Conservation (phyloP, 2,329 filamentous ascomycete genomes). For the Corynespora cassiicola region DNA sequence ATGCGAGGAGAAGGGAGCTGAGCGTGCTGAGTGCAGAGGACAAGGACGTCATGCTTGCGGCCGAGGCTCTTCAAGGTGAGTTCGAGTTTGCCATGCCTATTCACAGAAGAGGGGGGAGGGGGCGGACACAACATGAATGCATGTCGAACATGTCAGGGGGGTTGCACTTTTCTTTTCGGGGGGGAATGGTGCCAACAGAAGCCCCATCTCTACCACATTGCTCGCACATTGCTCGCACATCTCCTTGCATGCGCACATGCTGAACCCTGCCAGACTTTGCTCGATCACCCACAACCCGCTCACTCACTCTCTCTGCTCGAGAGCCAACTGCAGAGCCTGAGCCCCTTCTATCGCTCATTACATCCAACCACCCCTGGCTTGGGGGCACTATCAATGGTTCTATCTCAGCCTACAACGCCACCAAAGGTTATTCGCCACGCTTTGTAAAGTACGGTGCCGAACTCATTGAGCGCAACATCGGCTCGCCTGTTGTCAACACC, state of each 20-base stretch:
- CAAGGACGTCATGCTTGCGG: slow-evolving; percentile 56
- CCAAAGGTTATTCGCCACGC: slow-evolving; percentile 88
- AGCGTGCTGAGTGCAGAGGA: slow-evolving; percentile 57
- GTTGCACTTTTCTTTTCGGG: slow-evolving; percentile 1
- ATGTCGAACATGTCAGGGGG: too few relatives aligned
- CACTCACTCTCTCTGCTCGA: slow-evolving; percentile 39
- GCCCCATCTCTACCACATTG: too few relatives aligned
- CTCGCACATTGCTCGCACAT: neutral
- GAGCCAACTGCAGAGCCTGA: slow-evolving; percentile 65
- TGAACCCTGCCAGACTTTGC: slow-evolving; percentile 47
- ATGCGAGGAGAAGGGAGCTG: slow-evolving; percentile 37
- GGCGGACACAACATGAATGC: too few relatives aligned
- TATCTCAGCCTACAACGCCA: slow-evolving; percentile 82
- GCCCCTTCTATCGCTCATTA: slow-evolving; percentile 84
- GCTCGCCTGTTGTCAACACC: slow-evolving; percentile 81
- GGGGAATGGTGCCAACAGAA: too few relatives aligned
- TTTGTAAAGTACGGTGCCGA: slow-evolving; percentile 88
- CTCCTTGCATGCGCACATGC: slow-evolving; percentile 8
- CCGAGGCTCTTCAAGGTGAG: slow-evolving; percentile 57
- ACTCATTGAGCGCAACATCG: slow-evolving; percentile 87
- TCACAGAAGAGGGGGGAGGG: too few relatives aligned
- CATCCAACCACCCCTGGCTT: slow-evolving; percentile 85
- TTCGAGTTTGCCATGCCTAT: slow-evolving; percentile 8
- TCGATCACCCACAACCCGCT: slow-evolving; percentile 46
- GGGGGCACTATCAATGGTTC: slow-evolving; percentile 85